Conservation (phyloP, 106 monocot species). For the Dactylorhiza incarnata region DNA sequence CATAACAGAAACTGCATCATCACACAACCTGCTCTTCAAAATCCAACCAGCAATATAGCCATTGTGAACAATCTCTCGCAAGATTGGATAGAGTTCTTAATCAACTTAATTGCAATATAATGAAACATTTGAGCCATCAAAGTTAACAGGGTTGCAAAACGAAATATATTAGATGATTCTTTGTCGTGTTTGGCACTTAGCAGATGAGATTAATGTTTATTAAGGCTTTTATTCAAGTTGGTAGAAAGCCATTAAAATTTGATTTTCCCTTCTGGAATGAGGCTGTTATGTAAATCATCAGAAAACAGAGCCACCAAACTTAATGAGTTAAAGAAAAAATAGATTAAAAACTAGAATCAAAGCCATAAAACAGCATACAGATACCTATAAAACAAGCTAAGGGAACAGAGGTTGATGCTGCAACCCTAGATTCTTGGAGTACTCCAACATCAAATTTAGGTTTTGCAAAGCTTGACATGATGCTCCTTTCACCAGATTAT, state of each 20-base stretch:
- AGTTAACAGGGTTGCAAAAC: too few species aligned
- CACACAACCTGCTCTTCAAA: constrained; percentile 52
- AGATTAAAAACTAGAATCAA: not conserved
- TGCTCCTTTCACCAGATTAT: constrained; percentile 97
- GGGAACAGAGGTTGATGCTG: constrained; percentile 68
- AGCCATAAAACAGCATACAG: not conserved
- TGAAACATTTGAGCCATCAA: too few species aligned
- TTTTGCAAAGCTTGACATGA: constrained; percentile 97
- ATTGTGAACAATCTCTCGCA: not conserved
- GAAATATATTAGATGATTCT: too few species aligned
- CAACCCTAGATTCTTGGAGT: constrained; percentile 70
- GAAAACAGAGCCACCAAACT: not conserved
- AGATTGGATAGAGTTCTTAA: not conserved
- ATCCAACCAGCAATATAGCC: constrained; percentile 8
- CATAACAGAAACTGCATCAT: constrained; percentile 43
- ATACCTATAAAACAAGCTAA: constrained; percentile 19
- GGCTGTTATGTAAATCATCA: not conserved
- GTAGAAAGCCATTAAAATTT: too few species aligned
- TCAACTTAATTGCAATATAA: not conserved
- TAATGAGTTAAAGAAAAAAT: not conserved
- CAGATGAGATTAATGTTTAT: too few species aligned
- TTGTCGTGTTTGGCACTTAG: too few species aligned
- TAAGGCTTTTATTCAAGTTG: too few species aligned
- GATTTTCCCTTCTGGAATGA: not conserved
- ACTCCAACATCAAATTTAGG: constrained; percentile 93